These are phyloP conservation scores for Leccinum arenicola DNA, from an alignment of 768 basidiomycete genomes.

Conservation along the genomic window DNA sequence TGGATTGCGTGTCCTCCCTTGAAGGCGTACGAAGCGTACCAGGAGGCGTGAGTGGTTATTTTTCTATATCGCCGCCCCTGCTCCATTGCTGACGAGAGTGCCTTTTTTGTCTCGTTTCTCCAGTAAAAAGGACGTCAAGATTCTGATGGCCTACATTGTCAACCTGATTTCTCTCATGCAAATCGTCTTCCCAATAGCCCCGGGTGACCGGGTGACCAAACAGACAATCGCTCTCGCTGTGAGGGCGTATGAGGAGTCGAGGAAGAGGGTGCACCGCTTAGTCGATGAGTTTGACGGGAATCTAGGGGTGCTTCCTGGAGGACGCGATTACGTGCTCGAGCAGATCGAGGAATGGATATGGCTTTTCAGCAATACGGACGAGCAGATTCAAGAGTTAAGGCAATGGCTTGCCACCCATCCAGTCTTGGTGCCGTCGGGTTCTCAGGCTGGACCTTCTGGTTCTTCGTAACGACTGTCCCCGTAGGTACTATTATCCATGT, in stretches of 20 bases:
- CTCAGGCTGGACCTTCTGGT: not conserved
- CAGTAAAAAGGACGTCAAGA: constrained; percentile 9
- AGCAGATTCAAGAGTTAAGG: constrained; percentile 2
- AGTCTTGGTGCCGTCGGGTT: not conserved
- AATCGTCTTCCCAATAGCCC: constrained; percentile 3
- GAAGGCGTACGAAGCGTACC: not conserved
- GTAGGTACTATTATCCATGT: not conserved
- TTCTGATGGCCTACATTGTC: constrained; percentile 15
- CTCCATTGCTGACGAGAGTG: not conserved
- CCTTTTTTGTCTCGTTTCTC: not conserved
- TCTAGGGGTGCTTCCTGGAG: not conserved
- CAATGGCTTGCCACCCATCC: not conserved
- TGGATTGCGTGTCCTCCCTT: not conserved
- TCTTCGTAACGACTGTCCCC: not conserved
- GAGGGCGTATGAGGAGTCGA: not conserved
- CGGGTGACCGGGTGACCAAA: not conserved
- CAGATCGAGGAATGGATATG: constrained; percentile 13
- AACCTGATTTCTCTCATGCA: constrained; percentile 19
- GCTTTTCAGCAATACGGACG: constrained; percentile 11
- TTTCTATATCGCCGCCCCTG: not conserved
- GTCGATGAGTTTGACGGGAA: constrained; percentile 4
- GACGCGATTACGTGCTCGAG: constrained; percentile 11
- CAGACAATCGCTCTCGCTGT: not conserved
- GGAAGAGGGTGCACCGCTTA: not conserved
- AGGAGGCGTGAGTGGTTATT: constrained; percentile 7